Conservation (phyloP, 129 eudicot genomes). For the Tanacetum coccineum region DNA sequence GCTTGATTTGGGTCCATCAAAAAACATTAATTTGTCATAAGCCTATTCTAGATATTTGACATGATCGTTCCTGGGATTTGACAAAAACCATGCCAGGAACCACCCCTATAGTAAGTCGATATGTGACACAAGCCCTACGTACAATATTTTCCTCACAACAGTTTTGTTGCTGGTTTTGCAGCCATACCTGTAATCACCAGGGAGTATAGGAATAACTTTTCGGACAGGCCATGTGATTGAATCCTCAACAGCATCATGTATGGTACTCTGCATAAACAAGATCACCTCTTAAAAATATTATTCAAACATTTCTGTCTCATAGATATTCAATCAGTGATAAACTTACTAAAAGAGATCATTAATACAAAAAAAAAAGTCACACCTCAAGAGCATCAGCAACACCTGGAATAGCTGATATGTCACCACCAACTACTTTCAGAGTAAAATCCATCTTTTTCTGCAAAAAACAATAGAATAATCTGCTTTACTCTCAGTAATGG, state of each 20-base stretch:
- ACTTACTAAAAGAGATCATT: not conserved
- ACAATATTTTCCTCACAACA: too few relatives aligned
- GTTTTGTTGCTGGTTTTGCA: conserved; percentile 4
- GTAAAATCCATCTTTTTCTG: conserved; percentile 94
- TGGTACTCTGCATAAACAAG: conserved; percentile 54
- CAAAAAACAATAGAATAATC: conserved; percentile 23
- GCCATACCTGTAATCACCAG: conserved; percentile 89
- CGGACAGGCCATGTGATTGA: conserved; percentile 97
- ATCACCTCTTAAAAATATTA: conserved; percentile 9
- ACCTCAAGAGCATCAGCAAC: conserved; percentile 93
- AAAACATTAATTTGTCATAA: too few relatives aligned
- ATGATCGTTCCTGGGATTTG: too few relatives aligned
- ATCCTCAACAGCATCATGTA: conserved; percentile 92
- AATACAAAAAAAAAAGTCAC: conserved; percentile 14
- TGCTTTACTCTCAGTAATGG: conserved; percentile 11
- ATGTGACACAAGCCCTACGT: too few relatives aligned
- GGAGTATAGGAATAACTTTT: conserved; percentile 83
- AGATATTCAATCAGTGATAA: not conserved
- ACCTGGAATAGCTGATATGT: conserved; percentile 87
- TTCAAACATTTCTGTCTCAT: conserved; percentile 4
- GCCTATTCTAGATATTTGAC: too few relatives aligned
- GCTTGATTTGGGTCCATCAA: conserved; percentile 10
- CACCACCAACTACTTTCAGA: conserved; percentile 86
- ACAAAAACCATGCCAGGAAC: too few relatives aligned
- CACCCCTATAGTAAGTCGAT: too few relatives aligned